Evolutionary conservation across 352 stramenopile species (phyloP).

Genomic region (Plasmopara halstedii): DNA sequence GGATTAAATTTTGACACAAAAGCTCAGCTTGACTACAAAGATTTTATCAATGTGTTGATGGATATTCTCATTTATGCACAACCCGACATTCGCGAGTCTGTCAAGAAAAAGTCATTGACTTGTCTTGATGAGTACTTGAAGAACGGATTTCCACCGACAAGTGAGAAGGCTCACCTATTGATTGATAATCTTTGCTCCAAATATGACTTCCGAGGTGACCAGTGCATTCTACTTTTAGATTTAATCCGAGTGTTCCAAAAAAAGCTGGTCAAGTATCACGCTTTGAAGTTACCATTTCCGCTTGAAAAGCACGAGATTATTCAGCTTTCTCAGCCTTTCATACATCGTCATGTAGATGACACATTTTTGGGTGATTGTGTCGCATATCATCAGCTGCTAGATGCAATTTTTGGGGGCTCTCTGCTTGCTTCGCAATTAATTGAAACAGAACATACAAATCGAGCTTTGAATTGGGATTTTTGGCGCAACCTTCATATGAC

Average conservation of each 20-base stretch:
- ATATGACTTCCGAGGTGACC: conserved; percentile 32
- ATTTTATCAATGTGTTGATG: conserved; percentile 41
- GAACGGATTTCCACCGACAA: conserved; percentile 27
- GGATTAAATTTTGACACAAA: conserved; percentile 54
- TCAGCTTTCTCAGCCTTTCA: conserved; percentile 13
- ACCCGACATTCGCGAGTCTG: conserved; percentile 12
- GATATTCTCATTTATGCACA: conserved; percentile 52
- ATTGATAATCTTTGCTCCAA: conserved; percentile 38
- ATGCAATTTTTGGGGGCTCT: conserved; percentile 26
- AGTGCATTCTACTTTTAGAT: conserved; percentile 30
- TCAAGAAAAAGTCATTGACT: conserved; percentile 12
- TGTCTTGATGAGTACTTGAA: conserved; percentile 33
- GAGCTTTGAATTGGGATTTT: conserved; percentile 25
- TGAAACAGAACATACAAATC: not conserved
- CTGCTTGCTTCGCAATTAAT: not conserved
- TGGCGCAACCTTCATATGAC: conserved; percentile 29
- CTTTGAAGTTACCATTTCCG: conserved; percentile 20
- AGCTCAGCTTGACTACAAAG: conserved; percentile 40
- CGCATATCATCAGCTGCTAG: conserved; percentile 29
- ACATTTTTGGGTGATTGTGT: conserved; percentile 13
- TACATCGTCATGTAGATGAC: conserved; percentile 3
- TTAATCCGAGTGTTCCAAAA: conserved; percentile 27
- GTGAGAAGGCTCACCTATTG: conserved; percentile 11
- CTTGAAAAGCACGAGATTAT: conserved; percentile 31
- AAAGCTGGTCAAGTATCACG: conserved; percentile 34